A percentile compares a stretch with the other conserved stretches of the same genome.
phyloP scores from a whole-genome alignment of 2,329 filamentous ascomycete genomes.

The Talaromyces amestolkiae region DNA sequence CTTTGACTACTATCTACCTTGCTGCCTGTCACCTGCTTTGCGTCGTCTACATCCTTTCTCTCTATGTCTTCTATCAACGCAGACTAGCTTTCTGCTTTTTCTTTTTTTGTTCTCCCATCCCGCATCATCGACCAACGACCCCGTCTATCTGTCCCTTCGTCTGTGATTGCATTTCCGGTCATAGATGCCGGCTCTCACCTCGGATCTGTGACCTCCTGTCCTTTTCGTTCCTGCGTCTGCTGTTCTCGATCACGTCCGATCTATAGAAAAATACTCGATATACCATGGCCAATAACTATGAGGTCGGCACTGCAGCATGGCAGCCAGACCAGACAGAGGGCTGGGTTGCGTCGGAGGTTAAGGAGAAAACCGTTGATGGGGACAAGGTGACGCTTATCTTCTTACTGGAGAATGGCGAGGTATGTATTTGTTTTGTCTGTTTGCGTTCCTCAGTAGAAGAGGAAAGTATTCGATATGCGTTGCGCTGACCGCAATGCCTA shows the following conservation, averaged over 20 bases:
- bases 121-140: conserved; percentile 15
- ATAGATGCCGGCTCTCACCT: conserved; percentile 29
- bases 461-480: background rate
- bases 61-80: conserved; percentile 11
- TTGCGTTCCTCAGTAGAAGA: background rate
- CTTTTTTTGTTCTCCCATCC: conserved; percentile 14
- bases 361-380: conserved; percentile 78
- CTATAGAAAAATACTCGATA: conserved; percentile 20
- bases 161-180: conserved; percentile 22
- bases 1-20: background rate
- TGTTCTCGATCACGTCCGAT: conserved; percentile 20
- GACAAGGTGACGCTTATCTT: conserved; percentile 87
- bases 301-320: conserved; percentile 96
- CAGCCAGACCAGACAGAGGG: conserved; percentile 94
- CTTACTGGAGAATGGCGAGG: conserved; percentile 88
- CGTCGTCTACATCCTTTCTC: background rate
- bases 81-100: conserved; percentile 17
- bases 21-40: background rate
- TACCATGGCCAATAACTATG: conserved; percentile 85
- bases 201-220: conserved; percentile 14
- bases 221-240: conserved; percentile 23
- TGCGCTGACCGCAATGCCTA: conserved; percentile 24
- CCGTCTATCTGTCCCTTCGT: background rate
- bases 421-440: conserved; percentile 40
- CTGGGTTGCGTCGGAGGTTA: conserved; percentile 94